phyloP scores from a whole-genome alignment of 176 grass and related monocot genomes.

The Saccharum officinarum region DNA sequence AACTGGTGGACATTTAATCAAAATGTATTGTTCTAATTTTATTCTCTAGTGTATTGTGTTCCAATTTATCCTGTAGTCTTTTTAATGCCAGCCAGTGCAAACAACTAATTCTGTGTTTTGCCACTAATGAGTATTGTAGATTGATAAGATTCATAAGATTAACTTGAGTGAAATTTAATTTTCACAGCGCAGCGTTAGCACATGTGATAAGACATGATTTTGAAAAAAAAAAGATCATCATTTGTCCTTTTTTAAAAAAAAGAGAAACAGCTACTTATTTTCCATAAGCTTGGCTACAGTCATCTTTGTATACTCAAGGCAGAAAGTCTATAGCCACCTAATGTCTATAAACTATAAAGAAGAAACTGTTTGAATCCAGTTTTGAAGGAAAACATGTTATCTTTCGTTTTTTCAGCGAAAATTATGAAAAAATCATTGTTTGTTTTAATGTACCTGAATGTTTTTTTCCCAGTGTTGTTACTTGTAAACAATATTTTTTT shows the following conservation, averaged over 20 bases:
- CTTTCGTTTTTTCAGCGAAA: background rate
- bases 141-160: background rate
- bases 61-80: background rate
- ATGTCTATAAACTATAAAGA: background rate
- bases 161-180: background rate
- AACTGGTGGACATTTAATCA: background rate
- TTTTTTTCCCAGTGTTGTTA: background rate
- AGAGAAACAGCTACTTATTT: background rate
- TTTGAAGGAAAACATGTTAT: background rate
- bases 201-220: background rate
- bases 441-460: background rate
- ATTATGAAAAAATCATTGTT: background rate
- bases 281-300: background rate
- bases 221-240: background rate
- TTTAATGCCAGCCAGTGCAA: background rate
- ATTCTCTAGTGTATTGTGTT: background rate
- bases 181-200: background rate
- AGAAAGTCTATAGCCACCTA: background rate
- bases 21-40: background rate
- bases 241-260: background rate
- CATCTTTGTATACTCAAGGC: background rate
- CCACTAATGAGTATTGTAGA: background rate
- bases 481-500: background rate
- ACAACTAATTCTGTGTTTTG: background rate
- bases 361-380: background rate